phyloP scores from a whole-genome alignment of 495 filamentous ascomycete species.

The Parachaetomium inaequale region DNA sequence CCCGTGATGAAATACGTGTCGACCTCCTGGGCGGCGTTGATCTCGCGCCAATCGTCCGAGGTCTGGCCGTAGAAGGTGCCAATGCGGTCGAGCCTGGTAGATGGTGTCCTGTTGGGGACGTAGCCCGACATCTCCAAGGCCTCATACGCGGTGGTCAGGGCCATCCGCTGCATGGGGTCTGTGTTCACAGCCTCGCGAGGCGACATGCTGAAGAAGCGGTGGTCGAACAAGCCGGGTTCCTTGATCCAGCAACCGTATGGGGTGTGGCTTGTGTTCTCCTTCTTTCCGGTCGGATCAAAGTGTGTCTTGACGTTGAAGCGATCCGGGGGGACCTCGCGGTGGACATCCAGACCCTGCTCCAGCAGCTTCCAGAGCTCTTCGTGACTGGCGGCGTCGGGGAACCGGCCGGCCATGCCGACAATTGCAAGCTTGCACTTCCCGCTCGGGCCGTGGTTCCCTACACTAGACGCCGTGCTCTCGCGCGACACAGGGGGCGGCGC shows the following conservation, averaged over 20 bases:
- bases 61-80: slow-evolving; percentile 93
- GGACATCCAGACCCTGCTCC: slow-evolving; percentile 60
- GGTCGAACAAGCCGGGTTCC: slow-evolving; percentile 79
- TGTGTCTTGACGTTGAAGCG: slow-evolving; percentile 79
- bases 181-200: slow-evolving; percentile 85
- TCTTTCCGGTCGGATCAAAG: slow-evolving; percentile 69
- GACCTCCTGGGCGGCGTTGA: slow-evolving; percentile 84
- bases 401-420: slow-evolving; percentile 72
- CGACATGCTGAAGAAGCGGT: slow-evolving; percentile 93
- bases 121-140: slow-evolving; percentile 90
- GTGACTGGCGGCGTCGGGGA: slow-evolving; percentile 63
- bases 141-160: slow-evolving; percentile 80
- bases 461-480: slow-evolving; percentile 30
- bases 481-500: slow-evolving; percentile 32
- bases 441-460: slow-evolving; percentile 43
- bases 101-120: slow-evolving; percentile 79
- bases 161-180: slow-evolving; percentile 85
- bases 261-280: slow-evolving; percentile 75
- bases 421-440: slow-evolving; percentile 59
- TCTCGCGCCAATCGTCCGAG: slow-evolving; percentile 87
- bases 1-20: slow-evolving; percentile 94
- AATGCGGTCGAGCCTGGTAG: slow-evolving; percentile 76
- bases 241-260: slow-evolving; percentile 89
- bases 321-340: slow-evolving; percentile 61
- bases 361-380: slow-evolving; percentile 71